Percentiles rank a stretch among this genome's conserved stretches.
These are phyloP conservation scores for Elaeis oleifera DNA, from an alignment of 202 grass and related monocot species.

Conservation along the genomic window DNA sequence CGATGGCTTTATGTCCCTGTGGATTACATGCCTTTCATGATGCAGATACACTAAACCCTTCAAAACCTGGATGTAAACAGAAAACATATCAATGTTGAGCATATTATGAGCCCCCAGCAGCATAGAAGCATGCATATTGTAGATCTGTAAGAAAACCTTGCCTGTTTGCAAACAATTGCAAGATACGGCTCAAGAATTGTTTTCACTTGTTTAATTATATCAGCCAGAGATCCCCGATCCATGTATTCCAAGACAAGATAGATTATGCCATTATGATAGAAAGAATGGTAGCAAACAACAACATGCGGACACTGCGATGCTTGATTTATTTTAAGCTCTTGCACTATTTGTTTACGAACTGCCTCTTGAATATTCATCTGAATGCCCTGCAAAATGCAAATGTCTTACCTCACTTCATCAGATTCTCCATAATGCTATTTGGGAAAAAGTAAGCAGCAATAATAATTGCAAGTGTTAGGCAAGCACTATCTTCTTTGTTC, in stretches of 20 bases:
- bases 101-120: neutral
- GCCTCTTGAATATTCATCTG: conserved; percentile 99
- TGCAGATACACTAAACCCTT: conserved; percentile 89
- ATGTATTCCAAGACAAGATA: conserved; percentile 97
- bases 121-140: neutral
- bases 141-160: conserved; percentile 7
- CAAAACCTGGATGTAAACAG: conserved; percentile 54
- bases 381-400: conserved; percentile 59
- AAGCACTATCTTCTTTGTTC: too few relatives aligned
- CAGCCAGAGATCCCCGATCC: conserved; percentile 88
- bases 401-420: neutral
- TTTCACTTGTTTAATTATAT: conserved; percentile 94
- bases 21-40: conserved; percentile 94
- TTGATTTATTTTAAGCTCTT: conserved; percentile 99
- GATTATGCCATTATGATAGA: conserved; percentile 97
- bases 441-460: too few relatives aligned
- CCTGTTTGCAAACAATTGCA: conserved; percentile 89
- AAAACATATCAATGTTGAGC: conserved; percentile 3
- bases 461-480: too few relatives aligned
- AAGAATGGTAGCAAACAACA: conserved; percentile 89
- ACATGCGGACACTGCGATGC: conserved; percentile 67
- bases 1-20: conserved; percentile 96
- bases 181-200: conserved; percentile 95
- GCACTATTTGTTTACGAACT: conserved; percentile 97
- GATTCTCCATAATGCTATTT: too few relatives aligned